Percentiles rank a stretch among this genome's conserved stretches.
These are phyloP conservation scores for Paecilomyces niveus DNA, from an alignment of 2,329 filamentous ascomycete genomes.

Conservation along the genomic window DNA sequence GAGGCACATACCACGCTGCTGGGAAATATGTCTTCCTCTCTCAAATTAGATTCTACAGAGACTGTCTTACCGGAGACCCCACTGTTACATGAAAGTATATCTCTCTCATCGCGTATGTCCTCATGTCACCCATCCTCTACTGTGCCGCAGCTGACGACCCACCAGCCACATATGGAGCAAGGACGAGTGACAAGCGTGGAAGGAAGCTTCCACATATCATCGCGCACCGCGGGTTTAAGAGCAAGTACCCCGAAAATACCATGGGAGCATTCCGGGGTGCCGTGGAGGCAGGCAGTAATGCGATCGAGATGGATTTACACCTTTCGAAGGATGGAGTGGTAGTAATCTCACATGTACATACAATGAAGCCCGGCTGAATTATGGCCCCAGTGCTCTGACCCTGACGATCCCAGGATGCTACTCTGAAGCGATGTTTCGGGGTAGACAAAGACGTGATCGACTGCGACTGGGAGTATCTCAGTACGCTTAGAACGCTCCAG, in stretches of 20 bases:
- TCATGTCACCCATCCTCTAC: not conserved
- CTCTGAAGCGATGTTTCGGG: slow-evolving; percentile 75
- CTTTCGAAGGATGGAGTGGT: slow-evolving; percentile 75
- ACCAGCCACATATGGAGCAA: not conserved
- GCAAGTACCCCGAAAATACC: slow-evolving; percentile 75
- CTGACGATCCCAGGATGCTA: slow-evolving; percentile 52
- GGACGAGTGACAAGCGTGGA: not conserved
- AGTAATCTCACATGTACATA: slow-evolving; percentile 68
- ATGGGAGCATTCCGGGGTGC: slow-evolving; percentile 71
- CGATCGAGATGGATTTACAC: slow-evolving; percentile 83
- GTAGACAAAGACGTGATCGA: slow-evolving; percentile 64
- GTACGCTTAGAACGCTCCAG: slow-evolving; percentile 58
- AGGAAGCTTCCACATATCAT: slow-evolving; percentile 28
- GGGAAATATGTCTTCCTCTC: not conserved
- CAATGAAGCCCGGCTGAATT: not conserved
- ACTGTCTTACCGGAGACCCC: not conserved
- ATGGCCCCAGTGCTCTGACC: not conserved
- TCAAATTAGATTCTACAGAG: not conserved
- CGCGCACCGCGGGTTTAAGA: slow-evolving; percentile 50
- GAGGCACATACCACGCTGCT: not conserved
- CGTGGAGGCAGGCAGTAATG: slow-evolving; percentile 66
- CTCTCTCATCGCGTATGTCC: not conserved
- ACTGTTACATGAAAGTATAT: not conserved
- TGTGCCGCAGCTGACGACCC: not conserved
- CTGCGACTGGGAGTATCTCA: slow-evolving; percentile 68